Evolutionary conservation across 139 green algal genomes (phyloP), one percentile per base, ranked within the genome.

Genomic region (Asterochloris erici): DNA sequence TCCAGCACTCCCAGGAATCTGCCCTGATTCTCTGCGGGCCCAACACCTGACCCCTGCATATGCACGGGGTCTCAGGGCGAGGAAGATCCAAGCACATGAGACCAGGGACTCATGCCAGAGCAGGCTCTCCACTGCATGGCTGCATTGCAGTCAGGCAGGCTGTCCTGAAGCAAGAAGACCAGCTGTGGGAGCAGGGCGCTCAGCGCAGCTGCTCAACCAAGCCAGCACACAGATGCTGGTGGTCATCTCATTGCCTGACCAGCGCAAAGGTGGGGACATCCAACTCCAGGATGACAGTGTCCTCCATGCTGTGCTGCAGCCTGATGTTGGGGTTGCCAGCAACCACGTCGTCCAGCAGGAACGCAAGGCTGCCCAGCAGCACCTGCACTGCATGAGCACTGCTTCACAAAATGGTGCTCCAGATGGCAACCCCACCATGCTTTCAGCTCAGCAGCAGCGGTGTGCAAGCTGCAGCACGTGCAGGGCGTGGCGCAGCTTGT

Each of bases 1-100:
- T 91, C 92, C 1, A 93, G 68, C 27, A 96, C 73, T 1, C 93
- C 93, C 61, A 95, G 84, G 80, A 88, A 94, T 17, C 88, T 94
- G 74, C 90, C 89, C 13, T 81, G 84, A 27, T 89, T 84, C 81
- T 91, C 85, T 4, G 68, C 77, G 0, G 86, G 81, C 2, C 38
- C 23, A 89, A 88, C 60, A 74, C n/a, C 19, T 63, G 63, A 84
- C 88, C 82, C 63, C 29, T 24, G 68, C 21, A 73, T 24, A 9
- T 23, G 68, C 21, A 23, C 68, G 6, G 68, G 9, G 21, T 23
- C 68, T 73, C 9, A 9, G 68, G 68, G 68, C 68, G 9, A 73
- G 21, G 9, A 73, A 24, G 68, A 9, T 73, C 4, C 38, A 54
- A 54, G 38, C 38, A 54, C 38, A 54, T 6, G 6, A 54, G 6